Conservation (phyloP, 2,329 filamentous ascomycete genomes). For the Cladosporium halotolerans region DNA sequence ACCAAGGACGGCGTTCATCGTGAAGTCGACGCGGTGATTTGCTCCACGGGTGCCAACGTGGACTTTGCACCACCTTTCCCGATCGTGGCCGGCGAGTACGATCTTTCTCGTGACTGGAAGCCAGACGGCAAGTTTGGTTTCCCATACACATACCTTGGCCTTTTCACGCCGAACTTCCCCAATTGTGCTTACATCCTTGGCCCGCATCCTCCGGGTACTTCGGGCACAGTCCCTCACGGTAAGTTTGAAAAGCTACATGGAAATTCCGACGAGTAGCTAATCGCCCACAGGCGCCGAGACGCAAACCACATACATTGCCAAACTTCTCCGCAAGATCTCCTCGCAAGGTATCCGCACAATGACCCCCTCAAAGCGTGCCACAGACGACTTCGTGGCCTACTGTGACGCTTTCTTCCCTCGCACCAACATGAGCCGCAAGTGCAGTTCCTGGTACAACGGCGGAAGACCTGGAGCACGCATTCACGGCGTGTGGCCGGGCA, state of each 20-base stretch:
- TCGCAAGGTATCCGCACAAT: constrained; percentile 61
- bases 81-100: constrained; percentile 21
- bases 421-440: constrained; percentile 54
- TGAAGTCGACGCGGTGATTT: constrained; percentile 39
- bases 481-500: constrained; percentile 65
- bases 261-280: constrained; percentile 30
- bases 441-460: constrained; percentile 68
- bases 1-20: constrained; percentile 35
- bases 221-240: constrained; percentile 54
- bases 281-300: constrained; percentile 49
- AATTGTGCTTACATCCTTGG: constrained; percentile 23
- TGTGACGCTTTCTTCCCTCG: constrained; percentile 44
- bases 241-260: background rate
- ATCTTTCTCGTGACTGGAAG: constrained; percentile 25
- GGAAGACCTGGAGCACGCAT: constrained; percentile 56
- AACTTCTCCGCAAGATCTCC: constrained; percentile 60
- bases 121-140: constrained; percentile 32
- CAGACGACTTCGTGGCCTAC: constrained; percentile 36
- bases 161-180: constrained; percentile 20
- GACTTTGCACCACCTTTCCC: constrained; percentile 30
- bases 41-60: constrained; percentile 37
- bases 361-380: constrained; percentile 49
- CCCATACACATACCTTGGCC: constrained; percentile 25
- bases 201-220: constrained; percentile 53
- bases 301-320: constrained; percentile 59